Percentiles rank a stretch among this genome's conserved stretches.
Conservation (phyloP, 75 land plant genomes). For the Pseudotsuga menziesii region DNA sequence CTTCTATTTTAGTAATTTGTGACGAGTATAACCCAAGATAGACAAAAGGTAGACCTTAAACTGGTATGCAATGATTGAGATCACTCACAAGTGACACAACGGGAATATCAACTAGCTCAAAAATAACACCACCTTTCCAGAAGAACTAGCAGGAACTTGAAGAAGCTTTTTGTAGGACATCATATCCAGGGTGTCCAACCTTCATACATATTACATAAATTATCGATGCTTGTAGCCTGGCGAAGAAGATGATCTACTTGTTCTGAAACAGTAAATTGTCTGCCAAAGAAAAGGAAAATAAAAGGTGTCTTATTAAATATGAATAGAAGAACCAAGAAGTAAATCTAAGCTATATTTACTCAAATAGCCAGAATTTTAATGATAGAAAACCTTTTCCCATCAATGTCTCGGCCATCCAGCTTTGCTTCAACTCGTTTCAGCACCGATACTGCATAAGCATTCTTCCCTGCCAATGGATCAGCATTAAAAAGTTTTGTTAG, state of each 20-base stretch:
- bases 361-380: not conserved
- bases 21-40: not conserved
- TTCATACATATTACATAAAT: slow-evolving; percentile 99
- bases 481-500: not conserved
- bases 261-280: slow-evolving; percentile 66
- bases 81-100: not conserved
- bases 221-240: slow-evolving; percentile 92
- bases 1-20: not conserved
- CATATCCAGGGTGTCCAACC: slow-evolving; percentile 99
- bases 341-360: not conserved
- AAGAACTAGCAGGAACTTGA: not conserved
- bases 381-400: slow-evolving; percentile 58
- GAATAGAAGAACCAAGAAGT: not conserved
- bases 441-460: slow-evolving; percentile 89
- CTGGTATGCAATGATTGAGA: not conserved
- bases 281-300: slow-evolving; percentile 20
- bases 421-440: slow-evolving; percentile 80
- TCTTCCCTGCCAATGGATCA: slow-evolving; percentile 50
- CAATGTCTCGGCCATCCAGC: slow-evolving; percentile 75
- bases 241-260: slow-evolving; percentile 90
- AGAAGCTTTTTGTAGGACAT: slow-evolving; percentile 8
- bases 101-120: not conserved
- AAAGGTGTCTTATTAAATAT: not conserved
- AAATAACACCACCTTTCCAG: not conserved
- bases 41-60: not conserved